phyloP scores from a whole-genome alignment of 768 basidiomycete species.

The Rossbeevera mucosa region DNA sequence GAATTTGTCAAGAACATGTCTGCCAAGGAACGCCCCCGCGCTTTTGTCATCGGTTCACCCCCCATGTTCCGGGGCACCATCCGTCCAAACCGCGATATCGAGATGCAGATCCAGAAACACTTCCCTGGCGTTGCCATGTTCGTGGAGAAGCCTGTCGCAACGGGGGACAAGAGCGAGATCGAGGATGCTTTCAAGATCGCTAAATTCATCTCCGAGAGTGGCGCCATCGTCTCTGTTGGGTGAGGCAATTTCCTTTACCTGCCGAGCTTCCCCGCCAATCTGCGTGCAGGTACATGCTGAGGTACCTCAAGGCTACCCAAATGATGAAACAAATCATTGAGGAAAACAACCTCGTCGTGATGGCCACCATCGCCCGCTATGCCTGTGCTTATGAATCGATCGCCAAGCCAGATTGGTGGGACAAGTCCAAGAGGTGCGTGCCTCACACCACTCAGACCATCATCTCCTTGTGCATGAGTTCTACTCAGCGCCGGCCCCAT shows the following conservation, averaged over 20 bases:
- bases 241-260: conserved; percentile 33
- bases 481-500: conserved; percentile 64
- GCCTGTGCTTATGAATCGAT: conserved; percentile 82
- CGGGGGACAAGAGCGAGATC: conserved; percentile 67
- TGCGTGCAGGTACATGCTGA: conserved; percentile 75
- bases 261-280: neutral
- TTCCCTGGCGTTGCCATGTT: conserved; percentile 90
- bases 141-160: conserved; percentile 89
- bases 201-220: conserved; percentile 61
- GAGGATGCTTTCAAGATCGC: conserved; percentile 67
- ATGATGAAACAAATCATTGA: conserved; percentile 95
- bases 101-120: conserved; percentile 77
- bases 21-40: conserved; percentile 64
- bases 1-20: conserved; percentile 75
- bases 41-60: conserved; percentile 87
- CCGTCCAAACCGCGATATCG: conserved; percentile 74
- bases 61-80: conserved; percentile 87
- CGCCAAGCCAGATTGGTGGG: conserved; percentile 88
- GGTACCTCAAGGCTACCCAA: conserved; percentile 90
- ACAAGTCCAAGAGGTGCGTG: conserved; percentile 81
- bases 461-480: conserved; percentile 2
- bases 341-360: conserved; percentile 90
- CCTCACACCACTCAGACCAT: conserved; percentile 1
- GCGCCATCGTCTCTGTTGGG: conserved; percentile 86
- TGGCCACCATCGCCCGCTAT: conserved; percentile 94